These are phyloP conservation scores for Gelatoporia subvermispora DNA, from an alignment of 768 basidiomycete species.

Conservation along the genomic window DNA sequence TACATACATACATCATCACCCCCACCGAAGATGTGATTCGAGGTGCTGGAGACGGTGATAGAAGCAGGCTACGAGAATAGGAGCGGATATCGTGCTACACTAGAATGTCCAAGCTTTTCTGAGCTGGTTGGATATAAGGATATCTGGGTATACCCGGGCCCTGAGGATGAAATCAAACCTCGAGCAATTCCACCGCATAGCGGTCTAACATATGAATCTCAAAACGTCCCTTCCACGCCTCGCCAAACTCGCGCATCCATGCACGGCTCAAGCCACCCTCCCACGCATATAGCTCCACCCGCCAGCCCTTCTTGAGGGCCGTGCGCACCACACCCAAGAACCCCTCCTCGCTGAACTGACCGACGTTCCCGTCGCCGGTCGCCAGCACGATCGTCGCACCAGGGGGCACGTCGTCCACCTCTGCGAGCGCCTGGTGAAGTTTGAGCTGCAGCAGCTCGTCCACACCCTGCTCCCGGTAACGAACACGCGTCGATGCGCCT, in stretches of 20 bases:
- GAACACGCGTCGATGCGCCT: conserved; percentile 33
- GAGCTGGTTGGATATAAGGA: too few species aligned
- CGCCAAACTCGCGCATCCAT: conserved; percentile 71
- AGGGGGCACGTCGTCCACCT: conserved; percentile 55
- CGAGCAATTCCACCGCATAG: conserved; percentile 34
- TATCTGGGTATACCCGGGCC: too few species aligned
- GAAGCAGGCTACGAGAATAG: too few species aligned
- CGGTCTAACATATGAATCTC: conserved; percentile 31
- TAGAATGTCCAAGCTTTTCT: too few species aligned
- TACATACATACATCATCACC: too few species aligned
- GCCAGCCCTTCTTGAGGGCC: conserved; percentile 87
- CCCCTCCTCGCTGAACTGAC: conserved; percentile 90
- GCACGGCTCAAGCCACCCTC: conserved; percentile 74
- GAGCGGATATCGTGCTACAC: too few species aligned
- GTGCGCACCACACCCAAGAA: conserved; percentile 85
- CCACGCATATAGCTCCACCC: conserved; percentile 93
- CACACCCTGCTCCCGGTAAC: conserved; percentile 88
- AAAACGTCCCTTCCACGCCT: conserved; percentile 23
- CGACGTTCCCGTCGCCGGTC: conserved; percentile 90
- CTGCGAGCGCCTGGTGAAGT: conserved; percentile 79
- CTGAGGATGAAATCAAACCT: conserved; percentile 15
- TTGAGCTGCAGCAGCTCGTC: conserved; percentile 94
- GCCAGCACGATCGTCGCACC: conserved; percentile 84
- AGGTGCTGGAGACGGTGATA: too few species aligned
- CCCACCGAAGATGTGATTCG: too few species aligned